Conservation (phyloP, 202 grass and related monocot species). For the Saccharum hybrid region DNA sequence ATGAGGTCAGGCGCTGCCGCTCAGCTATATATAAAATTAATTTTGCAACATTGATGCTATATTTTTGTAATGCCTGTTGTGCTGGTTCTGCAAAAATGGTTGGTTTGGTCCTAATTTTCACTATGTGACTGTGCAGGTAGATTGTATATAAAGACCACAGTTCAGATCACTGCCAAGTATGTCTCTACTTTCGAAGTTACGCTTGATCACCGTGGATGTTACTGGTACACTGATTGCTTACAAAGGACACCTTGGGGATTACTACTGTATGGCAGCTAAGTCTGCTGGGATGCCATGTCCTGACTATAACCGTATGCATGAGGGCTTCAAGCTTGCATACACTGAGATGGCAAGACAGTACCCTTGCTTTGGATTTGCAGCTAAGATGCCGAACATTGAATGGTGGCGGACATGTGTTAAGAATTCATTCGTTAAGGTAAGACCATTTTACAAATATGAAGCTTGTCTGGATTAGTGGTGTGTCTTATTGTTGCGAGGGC, state of each 20-base stretch:
- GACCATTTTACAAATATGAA: constrained; percentile 13
- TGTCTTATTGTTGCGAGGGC: not conserved
- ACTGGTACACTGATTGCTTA: constrained; percentile 94
- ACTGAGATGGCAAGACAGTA: constrained; percentile 83
- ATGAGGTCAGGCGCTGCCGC: not conserved
- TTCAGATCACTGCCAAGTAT: constrained; percentile 46
- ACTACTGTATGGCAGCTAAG: constrained; percentile 99
- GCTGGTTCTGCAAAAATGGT: not conserved
- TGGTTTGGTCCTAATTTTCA: not conserved
- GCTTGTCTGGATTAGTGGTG: not conserved
- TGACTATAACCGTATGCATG: constrained; percentile 88
- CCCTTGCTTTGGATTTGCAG: constrained; percentile 86
- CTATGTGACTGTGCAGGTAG: constrained; percentile 10
- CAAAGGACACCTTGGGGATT: constrained; percentile 97
- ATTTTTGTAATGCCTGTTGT: not conserved
- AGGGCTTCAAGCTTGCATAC: constrained; percentile 92
- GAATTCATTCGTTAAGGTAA: constrained; percentile 85
- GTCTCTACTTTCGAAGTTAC: constrained; percentile 81
- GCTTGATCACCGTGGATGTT: constrained; percentile 87
- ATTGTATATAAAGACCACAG: constrained; percentile 20
- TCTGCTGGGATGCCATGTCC: constrained; percentile 81
- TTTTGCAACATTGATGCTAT: not conserved
- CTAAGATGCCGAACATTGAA: constrained; percentile 77
- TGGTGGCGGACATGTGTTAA: constrained; percentile 98
- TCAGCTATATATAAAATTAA: not conserved